Base-by-base conservation (phyloP, 1,284 basidiomycete genomes). In the Phaffia rhodozyma region DNA sequence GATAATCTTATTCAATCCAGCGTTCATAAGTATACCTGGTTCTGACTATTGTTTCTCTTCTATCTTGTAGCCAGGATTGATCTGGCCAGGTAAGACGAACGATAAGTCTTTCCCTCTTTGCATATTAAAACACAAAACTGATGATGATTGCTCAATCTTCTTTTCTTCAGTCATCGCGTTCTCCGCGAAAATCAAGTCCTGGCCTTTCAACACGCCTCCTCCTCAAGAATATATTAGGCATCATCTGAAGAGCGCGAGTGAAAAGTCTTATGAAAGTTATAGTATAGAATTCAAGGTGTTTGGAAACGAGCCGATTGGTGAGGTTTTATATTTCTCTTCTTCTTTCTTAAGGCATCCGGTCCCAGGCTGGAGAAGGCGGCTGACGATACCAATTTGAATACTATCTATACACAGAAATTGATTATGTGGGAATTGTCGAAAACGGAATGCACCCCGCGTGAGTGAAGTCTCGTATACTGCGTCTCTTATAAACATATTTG, bases 171-270 rank as follows among this genome's bases (percentile, higher is more conserved):
- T 27, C 13, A 52, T 66, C 29, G 29, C 64, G 1, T 66, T 66
- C 60, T 55, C 54, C 21, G 64, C 60, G 5, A 30, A 56, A 25
- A 61, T 66, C 55, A 27, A 43, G 43, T 47, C 34, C 9, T 66
- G 64, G 64, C 64, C 64, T 5, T 66, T 66, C 60, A 66, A 66
- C 60, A n/a, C 60, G 5, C 55, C 60, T 32, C 60, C 60, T 11
- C 64, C 56, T 4, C n/a, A n/a, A n/a, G 57, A 34, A 3, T 29
- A 38, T 38, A 23, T 27, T 4, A 49, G 64, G 3, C 64, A 66
- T 48, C 55, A 58, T 21, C 60, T 66, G 27, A 66, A 66, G 56
- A 56, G 60, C n/a, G 64, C 59, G 1, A 32, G n/a, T 18, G 60
- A 62, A 43, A n/a, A 51, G 7, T 60, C 60, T 1, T 54, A 47